Evolutionary conservation across 2,329 filamentous ascomycete species (phyloP).

Genomic region (Epichloe brachyelytri): DNA sequence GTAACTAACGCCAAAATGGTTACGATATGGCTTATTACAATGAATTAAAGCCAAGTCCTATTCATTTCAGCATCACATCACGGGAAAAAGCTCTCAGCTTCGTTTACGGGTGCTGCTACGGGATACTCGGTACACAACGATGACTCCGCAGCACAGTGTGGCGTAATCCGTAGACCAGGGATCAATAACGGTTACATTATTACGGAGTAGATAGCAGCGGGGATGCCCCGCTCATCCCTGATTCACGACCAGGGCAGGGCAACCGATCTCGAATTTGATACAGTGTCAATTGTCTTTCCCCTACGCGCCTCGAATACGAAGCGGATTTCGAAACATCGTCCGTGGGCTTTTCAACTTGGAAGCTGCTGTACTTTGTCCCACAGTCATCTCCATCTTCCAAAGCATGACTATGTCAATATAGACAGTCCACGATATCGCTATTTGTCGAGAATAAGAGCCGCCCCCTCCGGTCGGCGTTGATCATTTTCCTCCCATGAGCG

Average conservation of each 20-base stretch:
- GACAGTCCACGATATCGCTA: not conserved
- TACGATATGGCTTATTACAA: too few species aligned
- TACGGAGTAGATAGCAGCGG: not conserved
- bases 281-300: not conserved
- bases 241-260: not conserved
- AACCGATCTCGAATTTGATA: not conserved
- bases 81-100: not conserved
- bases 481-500: constrained; percentile 2
- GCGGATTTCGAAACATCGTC: not conserved
- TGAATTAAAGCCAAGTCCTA: too few species aligned
- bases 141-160: not conserved
- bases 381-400: not conserved
- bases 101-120: too few species aligned
- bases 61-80: too few species aligned
- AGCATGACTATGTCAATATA: not conserved
- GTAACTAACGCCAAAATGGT: too few species aligned
- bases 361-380: not conserved
- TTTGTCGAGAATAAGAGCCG: not conserved
- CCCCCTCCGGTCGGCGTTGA: not conserved
- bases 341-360: not conserved
- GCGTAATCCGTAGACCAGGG: not conserved
- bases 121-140: too few species aligned
- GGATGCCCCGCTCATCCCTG: not conserved
- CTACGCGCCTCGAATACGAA: not conserved
- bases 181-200: not conserved